Conservation (phyloP, 163 green algal genomes). For the Scenedesmus sp. region DNA sequence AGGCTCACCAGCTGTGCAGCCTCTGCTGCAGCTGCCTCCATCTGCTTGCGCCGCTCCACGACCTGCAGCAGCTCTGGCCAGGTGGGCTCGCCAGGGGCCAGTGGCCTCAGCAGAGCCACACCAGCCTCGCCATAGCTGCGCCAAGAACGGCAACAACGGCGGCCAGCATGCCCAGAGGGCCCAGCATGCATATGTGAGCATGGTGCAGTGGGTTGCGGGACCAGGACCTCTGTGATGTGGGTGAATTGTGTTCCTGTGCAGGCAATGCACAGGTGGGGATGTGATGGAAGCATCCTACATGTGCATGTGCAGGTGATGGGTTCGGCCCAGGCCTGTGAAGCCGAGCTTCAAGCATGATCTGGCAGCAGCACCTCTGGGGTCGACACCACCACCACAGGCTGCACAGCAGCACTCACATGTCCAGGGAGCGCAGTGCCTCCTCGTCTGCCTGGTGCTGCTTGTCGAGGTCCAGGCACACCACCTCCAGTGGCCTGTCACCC, state of each 20-base stretch:
- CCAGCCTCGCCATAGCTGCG: conserved; percentile 59
- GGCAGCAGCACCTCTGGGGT: no score
- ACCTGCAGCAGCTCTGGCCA: conserved; percentile 71
- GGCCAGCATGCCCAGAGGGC: neutral
- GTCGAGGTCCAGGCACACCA: conserved; percentile 85
- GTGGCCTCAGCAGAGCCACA: conserved; percentile 64
- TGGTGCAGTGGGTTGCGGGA: no score
- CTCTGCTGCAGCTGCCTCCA: conserved; percentile 43
- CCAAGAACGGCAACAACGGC: neutral
- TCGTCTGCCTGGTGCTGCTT: conserved; percentile 78
- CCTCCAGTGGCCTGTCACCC: conserved; percentile 77
- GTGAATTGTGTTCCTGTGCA: no score
- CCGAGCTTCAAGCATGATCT: no score
- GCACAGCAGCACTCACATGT: conserved; percentile 50
- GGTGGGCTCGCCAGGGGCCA: conserved; percentile 64
- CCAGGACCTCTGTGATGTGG: no score
- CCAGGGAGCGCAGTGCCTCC: conserved; percentile 69
- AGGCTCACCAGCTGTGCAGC: conserved; percentile 21
- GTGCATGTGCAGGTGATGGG: neutral
- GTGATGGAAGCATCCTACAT: no score
- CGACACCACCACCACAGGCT: no score
- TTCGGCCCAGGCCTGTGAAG: neutral
- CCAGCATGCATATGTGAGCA: neutral
- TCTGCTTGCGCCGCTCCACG: conserved; percentile 46
- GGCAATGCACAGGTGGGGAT: no score